phyloP scores from a whole-genome alignment of 163 green algal genomes.

The Chloromonas sp. region DNA sequence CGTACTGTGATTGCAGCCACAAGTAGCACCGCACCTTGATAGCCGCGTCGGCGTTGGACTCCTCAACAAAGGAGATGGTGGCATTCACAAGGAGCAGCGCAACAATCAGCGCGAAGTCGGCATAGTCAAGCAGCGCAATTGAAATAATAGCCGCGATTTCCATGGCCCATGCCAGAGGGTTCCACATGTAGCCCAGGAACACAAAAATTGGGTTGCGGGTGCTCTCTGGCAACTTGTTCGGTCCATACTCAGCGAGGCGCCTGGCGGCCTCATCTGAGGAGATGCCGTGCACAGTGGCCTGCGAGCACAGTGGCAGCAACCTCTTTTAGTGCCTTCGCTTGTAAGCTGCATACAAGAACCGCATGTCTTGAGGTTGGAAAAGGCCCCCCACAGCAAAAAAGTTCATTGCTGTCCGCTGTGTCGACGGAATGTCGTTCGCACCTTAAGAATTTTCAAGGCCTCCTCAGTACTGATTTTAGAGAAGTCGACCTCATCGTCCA shows the following conservation, averaged over 20 bases:
- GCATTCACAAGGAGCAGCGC: constrained; percentile 69
- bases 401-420: neutral
- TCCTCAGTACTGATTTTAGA: constrained; percentile 41
- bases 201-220: constrained; percentile 63
- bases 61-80: constrained; percentile 71
- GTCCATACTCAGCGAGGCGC: constrained; percentile 63
- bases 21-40: constrained; percentile 60
- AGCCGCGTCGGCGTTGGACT: constrained; percentile 74
- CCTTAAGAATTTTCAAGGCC: constrained; percentile 43
- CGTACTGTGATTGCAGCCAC: too few species aligned
- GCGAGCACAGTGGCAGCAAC: constrained; percentile 5
- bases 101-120: constrained; percentile 67
- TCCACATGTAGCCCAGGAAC: constrained; percentile 56
- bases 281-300: constrained; percentile 49
- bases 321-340: neutral
- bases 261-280: constrained; percentile 39
- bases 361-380: too few species aligned
- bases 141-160: constrained; percentile 66
- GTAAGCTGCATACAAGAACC: neutral
- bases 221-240: constrained; percentile 77
- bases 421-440: constrained; percentile 8
- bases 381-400: neutral
- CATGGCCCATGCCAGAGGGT: constrained; percentile 35
- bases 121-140: constrained; percentile 71
- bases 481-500: constrained; percentile 44